Evolutionary conservation across 352 stramenopile genomes (phyloP), one percentile per base, ranked within the genome.

Genomic region (Phytophthora syringae): DNA sequence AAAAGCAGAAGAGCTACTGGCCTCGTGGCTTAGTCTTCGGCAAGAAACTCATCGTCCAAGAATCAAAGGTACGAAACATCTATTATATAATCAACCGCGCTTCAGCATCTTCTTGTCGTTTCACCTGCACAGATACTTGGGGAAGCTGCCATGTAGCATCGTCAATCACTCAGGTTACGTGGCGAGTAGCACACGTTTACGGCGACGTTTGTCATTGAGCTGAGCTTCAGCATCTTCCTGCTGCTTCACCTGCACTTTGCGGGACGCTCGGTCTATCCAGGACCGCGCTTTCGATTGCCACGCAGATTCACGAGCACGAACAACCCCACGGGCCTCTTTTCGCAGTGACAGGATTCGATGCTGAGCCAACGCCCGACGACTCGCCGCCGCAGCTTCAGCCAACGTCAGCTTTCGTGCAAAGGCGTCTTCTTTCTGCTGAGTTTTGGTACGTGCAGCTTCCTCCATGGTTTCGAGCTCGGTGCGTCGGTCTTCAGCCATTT

Each of bases 241-340:
- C 72, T 95, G 82, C 68, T 98, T 98, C 30, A 97, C 78, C 7
- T 93, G 74, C 61, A 98, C 82, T 70, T 98, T 98, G 28, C 90
- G 82, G 7, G 70, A 82, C 6, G 90, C 92, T 16, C 86, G 89
- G 28, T 96, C 87, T 52, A 98, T 82, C 88, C 92, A 98, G 15
- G 79, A 87, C 11, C 68, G 68, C 1, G 86, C 80, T 18, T 84
- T 79, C 45, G 77, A 67, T 65, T 97, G 93, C 90, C 93, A 98
- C 15, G 76, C 78, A 10, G 70, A 92, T 57, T 98, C 93, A 22
- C 82, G 74, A 39, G 55, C 58, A 16, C 82, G 82, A 24, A 96
- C 69, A 66, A 80, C 81, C 12, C 85, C 83, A 69, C 84, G 84
- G 2, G 85, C 82, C 55, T 97, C 88, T 64, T 95, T 94, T 5